Base-by-base conservation (phyloP, 805 yeast genomes). In the Lipomyces kockii region DNA sequence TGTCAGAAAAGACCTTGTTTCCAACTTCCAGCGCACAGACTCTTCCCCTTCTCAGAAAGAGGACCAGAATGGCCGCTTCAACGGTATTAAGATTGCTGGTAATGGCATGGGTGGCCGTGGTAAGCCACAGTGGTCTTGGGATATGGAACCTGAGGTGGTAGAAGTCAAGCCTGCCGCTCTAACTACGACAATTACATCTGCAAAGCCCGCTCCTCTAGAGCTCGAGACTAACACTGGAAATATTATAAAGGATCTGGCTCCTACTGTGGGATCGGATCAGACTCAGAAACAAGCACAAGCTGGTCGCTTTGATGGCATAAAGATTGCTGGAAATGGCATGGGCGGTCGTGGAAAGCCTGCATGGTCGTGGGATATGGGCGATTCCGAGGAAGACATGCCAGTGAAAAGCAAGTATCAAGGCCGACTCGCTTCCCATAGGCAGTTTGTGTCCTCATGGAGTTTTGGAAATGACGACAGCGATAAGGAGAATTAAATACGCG, bases 101-200 rank as follows among this genome's bases (percentile, higher is more conserved):
- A 68, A 68, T 55, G 71, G 71, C 25, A 68, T 68, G 71, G 71
- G 71, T 25, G 55, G 68, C 34, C 65, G 68, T 29, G 66, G 69
- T 29, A 57, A 56, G 60, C 60, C 60, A 9, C 71, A 68, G 56
- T 65, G 71, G 71, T 25, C 64, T 4, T 55, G 34, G 7, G 56
- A 27, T 12, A 34, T 32, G 29, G 60, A 3, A n/a, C 34, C 25
- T 14, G 62, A 29, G 32, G 34, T 32, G 37, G 35, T 22, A 25
- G 35, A 55, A 22, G 58, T 32, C 37, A 57, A 11, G 20, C 52
- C 61, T 37, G 35, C 1, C 32, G 55, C 32, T 9, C 32, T 12
- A 25, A 25, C 29, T n/a, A 52, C n/a, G n/a, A 43, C 20, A 2
- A 17, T 9, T 43, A n/a, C 20, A 17, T 43, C 49, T 43, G 29